Evolutionary conservation across 139 green algal genomes (phyloP).

Genomic region (Eudorina sp.): DNA sequence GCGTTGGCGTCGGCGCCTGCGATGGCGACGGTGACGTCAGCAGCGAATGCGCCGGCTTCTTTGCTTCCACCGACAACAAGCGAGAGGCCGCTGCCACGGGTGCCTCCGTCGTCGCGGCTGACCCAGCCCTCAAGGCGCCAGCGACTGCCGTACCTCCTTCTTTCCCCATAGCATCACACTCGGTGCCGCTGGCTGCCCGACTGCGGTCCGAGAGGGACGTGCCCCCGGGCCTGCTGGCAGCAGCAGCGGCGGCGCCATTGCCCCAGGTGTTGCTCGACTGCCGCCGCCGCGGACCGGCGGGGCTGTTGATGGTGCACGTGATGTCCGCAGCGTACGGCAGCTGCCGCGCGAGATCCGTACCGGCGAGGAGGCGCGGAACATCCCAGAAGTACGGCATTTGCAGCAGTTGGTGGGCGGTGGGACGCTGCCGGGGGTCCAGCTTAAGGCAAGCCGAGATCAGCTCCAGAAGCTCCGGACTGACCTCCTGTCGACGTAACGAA

Average conservation of each 20-base stretch:
- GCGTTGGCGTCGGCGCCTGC: too few species aligned
- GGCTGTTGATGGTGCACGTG: background rate
- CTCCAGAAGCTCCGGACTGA: background rate
- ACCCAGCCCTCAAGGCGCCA: too few species aligned
- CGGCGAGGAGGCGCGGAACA: background rate
- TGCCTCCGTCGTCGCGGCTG: too few species aligned
- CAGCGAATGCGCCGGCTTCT: too few species aligned
- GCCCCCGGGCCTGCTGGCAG: background rate
- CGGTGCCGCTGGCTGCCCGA: too few species aligned
- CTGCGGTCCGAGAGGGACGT: too few species aligned
- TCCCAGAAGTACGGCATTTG: constrained; percentile 31
- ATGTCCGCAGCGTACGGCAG: constrained; percentile 22
- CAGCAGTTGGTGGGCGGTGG: constrained; percentile 6
- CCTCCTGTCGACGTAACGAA: background rate
- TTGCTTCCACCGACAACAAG: too few species aligned
- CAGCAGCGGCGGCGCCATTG: background rate
- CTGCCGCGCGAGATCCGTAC: constrained; percentile 5
- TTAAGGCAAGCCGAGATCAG: background rate
- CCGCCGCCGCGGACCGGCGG: background rate
- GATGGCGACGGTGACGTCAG: too few species aligned
- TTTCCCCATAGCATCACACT: too few species aligned
- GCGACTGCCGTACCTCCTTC: too few species aligned
- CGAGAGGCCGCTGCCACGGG: too few species aligned
- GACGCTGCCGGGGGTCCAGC: background rate
- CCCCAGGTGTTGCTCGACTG: background rate